Base-by-base conservation (phyloP, 2,329 filamentous ascomycete species). In the Penicillium sp. region DNA sequence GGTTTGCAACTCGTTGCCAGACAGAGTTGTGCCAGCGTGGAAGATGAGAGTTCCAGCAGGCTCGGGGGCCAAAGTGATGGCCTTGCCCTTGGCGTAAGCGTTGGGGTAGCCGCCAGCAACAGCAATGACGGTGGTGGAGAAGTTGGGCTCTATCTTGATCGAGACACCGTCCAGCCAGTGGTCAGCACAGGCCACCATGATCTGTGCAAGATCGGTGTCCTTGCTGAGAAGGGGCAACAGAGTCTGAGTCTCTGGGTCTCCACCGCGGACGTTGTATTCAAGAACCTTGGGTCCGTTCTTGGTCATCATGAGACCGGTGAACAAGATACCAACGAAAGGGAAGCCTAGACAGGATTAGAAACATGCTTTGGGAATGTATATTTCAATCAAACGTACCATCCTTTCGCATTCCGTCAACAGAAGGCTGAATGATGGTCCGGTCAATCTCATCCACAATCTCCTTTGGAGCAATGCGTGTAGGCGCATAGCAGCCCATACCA, bases 401-500 rank as follows among this genome's bases (percentile, higher is more conserved):
- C 60, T 83, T 83, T 67, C 87, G 84, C 90, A 97, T 93, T 56
- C 92, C 92, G 57, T 90, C 84, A 58, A 97, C 85, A 2, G 92
- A 97, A 7, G 93, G 92, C 72, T 92, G 85, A n/a, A 97, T 83
- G 53, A 97, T 88, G 34, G 89, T 89, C 54, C 82, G 81, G 70
- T 97, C 88, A 59, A 99, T 86, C 58, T 86, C 82, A 18, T 87
- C 87, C 18, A 94, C 82, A n/a, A 96, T 80, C 59, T 88, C 85
- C 50, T 86, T 83, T 0, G 88, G 89, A 31, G 88, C 87, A 66
- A 92, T 87, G 61, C 85, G 89, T 1, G 92, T 95, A n/a, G 90
- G 90, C 16, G 92, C 92, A 74, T 97, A 97, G 71, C 92, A 96
- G 50, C 94, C 94, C 94, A 97, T 97, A 39, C 94, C 94, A 57